Evolutionary conservation across 1,139 yeast genomes (phyloP), one percentile per base, ranked within the genome.

Genomic region (Hyphopichia wangnamkhiaoensis): DNA sequence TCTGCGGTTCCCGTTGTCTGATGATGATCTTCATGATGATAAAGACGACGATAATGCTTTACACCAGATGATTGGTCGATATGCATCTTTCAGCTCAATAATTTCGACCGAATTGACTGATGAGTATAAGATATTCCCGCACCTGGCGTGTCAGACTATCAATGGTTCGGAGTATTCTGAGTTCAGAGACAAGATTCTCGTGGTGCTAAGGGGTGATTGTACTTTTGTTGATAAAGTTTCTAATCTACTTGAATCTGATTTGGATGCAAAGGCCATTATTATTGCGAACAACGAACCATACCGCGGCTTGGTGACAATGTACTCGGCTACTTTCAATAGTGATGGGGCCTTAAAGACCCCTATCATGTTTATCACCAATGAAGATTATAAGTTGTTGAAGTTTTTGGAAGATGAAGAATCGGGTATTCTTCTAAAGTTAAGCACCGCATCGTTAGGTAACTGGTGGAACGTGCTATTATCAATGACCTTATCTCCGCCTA

Each of bases 401-500:
- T 26, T 52, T 9, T 46, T 50, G 17, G 5, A 33, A 33, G 30
- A 32, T 1, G 31, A 38, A 12, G 40, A 56, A 33, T 21, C 54
- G n/a, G 37, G 37, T 1, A 35, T 68, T 17, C 41, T 45, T 1
- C 45, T 71, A 10, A 45, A 16, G 4, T 23, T 33, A 7, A 24
- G 53, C 7, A 71, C 78, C 0, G 68, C 71, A 2, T 51, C 68
- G 2, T 48, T 71, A 21, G 75, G 74, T 13, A 62, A 64, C 40
- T 71, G 76, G 73, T 42, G 68, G 38, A 68, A 64, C 45, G 50
- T 71, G 17, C 44, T 71, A 15, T 44, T 70, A 13, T 70, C 74
- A 33, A 66, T 71, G 70, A 58, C 71, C 12, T 52, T 71, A 13
- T 69, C 75, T 13, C 78, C 78, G 1, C 77, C 77, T 0, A 49